phyloP scores from a whole-genome alignment of 108 stramenopile genomes.

The Discostella pseudostelligera region DNA sequence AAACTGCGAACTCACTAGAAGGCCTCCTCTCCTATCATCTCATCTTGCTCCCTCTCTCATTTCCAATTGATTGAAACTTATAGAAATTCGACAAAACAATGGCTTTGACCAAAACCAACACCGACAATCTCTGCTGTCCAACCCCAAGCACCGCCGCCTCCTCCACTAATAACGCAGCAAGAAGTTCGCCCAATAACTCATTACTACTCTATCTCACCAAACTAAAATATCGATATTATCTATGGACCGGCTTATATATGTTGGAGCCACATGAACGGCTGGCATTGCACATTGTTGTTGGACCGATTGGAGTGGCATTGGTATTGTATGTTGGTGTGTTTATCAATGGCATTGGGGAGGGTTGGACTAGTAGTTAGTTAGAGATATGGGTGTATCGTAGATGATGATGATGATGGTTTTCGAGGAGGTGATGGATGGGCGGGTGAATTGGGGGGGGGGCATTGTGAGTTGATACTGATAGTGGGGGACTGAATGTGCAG shows the following conservation, averaged over 20 bases:
- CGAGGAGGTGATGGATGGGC: no score
- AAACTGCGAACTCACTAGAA: no score
- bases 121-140: conserved; percentile 60
- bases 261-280: conserved; percentile 69
- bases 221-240: conserved; percentile 70
- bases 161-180: no score
- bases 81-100: conserved; percentile 19
- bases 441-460: no score
- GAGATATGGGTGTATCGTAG: no score
- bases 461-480: no score
- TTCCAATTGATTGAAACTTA: no score
- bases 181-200: no score
- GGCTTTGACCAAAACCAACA: conserved; percentile 77
- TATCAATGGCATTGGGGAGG: conserved; percentile 42
- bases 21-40: no score
- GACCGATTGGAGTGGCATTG: conserved; percentile 44
- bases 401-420: no score
- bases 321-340: conserved; percentile 52
- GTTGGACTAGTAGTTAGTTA: conserved; percentile 19
- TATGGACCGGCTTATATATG: conserved; percentile 86
- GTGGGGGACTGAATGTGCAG: no score
- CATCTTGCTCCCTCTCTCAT: no score
- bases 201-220: conserved; percentile 35
- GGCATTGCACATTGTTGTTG: conserved; percentile 62
- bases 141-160: conserved; percentile 18